Conservation (phyloP, 345 rosid species). For the Ricinus communis region DNA sequence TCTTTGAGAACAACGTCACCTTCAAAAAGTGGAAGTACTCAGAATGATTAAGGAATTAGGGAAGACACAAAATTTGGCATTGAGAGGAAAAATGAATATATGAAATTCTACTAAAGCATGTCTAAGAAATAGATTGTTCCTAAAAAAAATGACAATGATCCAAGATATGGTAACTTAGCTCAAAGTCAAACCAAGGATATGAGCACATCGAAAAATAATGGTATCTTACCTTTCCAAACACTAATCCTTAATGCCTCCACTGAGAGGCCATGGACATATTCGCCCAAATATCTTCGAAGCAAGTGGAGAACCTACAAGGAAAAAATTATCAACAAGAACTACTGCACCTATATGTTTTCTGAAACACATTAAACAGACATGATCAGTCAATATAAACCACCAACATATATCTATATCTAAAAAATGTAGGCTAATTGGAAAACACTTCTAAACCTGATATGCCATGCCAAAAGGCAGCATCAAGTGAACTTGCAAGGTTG, state of each 20-base stretch:
- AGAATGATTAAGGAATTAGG: slow-evolving; percentile 1
- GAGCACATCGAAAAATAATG: not conserved
- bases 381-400: not conserved
- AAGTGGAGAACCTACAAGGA: slow-evolving; percentile 76
- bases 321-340: not conserved
- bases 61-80: slow-evolving; percentile 16
- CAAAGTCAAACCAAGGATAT: slow-evolving; percentile 1
- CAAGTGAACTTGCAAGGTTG: not conserved
- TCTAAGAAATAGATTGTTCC: slow-evolving; percentile 12
- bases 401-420: no score
- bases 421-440: no score
- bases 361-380: not conserved
- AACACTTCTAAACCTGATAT: no score
- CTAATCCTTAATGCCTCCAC: slow-evolving; percentile 89
- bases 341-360: no score
- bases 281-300: slow-evolving; percentile 97
- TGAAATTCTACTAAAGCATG: not conserved
- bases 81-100: slow-evolving; percentile 14
- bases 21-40: slow-evolving; percentile 28
- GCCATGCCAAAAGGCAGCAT: not conserved
- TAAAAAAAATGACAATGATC: not conserved
- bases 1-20: slow-evolving; percentile 98
- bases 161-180: not conserved
- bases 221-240: slow-evolving; percentile 91
- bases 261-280: slow-evolving; percentile 94